phyloP scores from a whole-genome alignment of 306 rosid species.

The Trifolium pratense region DNA sequence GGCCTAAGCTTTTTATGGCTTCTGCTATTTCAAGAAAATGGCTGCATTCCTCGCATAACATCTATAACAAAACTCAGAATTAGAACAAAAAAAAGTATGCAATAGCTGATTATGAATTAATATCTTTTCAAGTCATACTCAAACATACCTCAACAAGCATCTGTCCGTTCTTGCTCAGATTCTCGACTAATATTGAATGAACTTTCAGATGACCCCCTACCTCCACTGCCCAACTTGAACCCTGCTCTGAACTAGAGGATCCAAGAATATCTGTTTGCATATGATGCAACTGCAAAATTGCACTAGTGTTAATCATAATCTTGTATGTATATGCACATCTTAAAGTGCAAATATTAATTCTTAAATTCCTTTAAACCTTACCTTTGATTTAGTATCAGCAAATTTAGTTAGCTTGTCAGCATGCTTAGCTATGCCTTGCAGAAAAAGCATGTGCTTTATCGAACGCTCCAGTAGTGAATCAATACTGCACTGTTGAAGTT shows the following conservation, averaged over 20 bases:
- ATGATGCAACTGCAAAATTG: slow-evolving; percentile 62
- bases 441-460: slow-evolving; percentile 91
- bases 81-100: slow-evolving; percentile 28
- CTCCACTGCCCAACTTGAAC: slow-evolving; percentile 98
- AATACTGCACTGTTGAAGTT: slow-evolving; percentile 83
- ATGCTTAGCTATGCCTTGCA: slow-evolving; percentile 90
- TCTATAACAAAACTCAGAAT: slow-evolving; percentile 52
- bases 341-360: background rate
- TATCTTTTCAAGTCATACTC: background rate
- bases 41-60: slow-evolving; percentile 93
- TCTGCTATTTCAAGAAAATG: slow-evolving; percentile 97
- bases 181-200: slow-evolving; percentile 89
- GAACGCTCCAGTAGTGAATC: slow-evolving; percentile 95
- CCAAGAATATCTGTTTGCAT: slow-evolving; percentile 62
- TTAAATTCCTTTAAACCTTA: slow-evolving; percentile 23
- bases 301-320: background rate
- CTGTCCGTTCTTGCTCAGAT: slow-evolving; percentile 86
- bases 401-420: slow-evolving; percentile 84
- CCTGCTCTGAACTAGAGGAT: slow-evolving; percentile 70
- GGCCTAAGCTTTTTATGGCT: slow-evolving; percentile 86
- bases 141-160: slow-evolving; percentile 88
- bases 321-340: too few relatives aligned
- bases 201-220: slow-evolving; percentile 95
- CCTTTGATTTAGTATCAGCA: slow-evolving; percentile 64
- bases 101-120: background rate